Conservation (phyloP, 441 rosid genomes). For the Corymbia citriodora region DNA sequence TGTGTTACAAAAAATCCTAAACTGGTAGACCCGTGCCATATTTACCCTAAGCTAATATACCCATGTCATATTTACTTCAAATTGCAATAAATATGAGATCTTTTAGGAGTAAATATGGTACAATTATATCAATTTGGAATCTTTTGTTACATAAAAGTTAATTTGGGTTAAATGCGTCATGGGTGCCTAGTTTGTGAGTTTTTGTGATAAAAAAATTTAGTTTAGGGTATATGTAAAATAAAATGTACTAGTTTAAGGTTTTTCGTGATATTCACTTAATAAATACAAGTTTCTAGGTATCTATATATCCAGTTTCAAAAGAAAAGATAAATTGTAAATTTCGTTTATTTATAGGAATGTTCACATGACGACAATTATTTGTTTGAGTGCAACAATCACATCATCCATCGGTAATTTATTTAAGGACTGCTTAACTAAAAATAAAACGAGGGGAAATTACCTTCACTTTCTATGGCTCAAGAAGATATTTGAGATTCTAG, state of each 20-base stretch:
- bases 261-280: too few species aligned
- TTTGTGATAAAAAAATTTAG: too few species aligned
- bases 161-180: too few species aligned
- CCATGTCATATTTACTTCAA: accelerated
- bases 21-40: accelerated
- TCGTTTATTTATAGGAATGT: background rate
- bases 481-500: background rate
- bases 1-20: background rate
- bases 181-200: too few species aligned
- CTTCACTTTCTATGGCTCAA: background rate
- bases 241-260: too few species aligned
- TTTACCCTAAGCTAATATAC: background rate
- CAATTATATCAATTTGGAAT: too few species aligned
- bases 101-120: too few species aligned
- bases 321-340: too few species aligned
- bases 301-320: too few species aligned
- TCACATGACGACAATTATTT: background rate
- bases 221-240: too few species aligned
- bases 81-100: background rate
- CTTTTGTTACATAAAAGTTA: too few species aligned
- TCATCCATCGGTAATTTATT: background rate
- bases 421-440: background rate
- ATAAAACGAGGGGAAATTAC: background rate
- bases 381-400: background rate
- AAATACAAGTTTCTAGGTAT: too few species aligned